Evolutionary conservation across 1,139 yeast species (phyloP).

Genomic region (Martiniozyma asiatica): DNA sequence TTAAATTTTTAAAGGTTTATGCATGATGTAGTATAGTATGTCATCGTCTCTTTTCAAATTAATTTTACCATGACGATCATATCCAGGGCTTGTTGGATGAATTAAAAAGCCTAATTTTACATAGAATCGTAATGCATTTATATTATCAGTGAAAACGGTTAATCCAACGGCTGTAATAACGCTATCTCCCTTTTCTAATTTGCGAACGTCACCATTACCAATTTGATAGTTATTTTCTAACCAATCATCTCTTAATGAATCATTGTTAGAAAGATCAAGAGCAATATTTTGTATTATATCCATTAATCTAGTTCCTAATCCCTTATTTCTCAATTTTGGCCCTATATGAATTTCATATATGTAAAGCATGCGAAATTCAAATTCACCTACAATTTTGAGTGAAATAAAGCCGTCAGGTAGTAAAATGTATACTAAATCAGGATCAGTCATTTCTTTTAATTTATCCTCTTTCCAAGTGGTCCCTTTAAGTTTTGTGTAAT

Average conservation of each 20-base stretch:
- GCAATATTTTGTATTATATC: slow-evolving; percentile 24
- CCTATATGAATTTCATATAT: slow-evolving; percentile 36
- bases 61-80: too few relatives aligned
- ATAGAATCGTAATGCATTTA: slow-evolving; percentile 34
- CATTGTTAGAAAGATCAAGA: slow-evolving; percentile 10
- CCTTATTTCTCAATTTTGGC: slow-evolving; percentile 22
- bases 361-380: slow-evolving; percentile 27
- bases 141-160: slow-evolving; percentile 42
- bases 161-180: slow-evolving; percentile 27
- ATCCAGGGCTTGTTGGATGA: too few relatives aligned
- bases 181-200: slow-evolving; percentile 2
- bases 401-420: slow-evolving; percentile 11
- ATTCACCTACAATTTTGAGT: slow-evolving; percentile 21
- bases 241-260: slow-evolving; percentile 8
- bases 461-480: slow-evolving; percentile 28
- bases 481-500: slow-evolving; percentile 10
- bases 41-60: too few relatives aligned
- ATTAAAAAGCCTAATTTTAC: slow-evolving; percentile 9
- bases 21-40: too few relatives aligned
- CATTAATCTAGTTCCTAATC: slow-evolving; percentile 26
- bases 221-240: neutral
- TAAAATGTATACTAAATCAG: slow-evolving; percentile 22
- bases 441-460: slow-evolving; percentile 29
- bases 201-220: slow-evolving; percentile 4
- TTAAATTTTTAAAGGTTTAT: too few relatives aligned